Evolutionary conservation across 1,139 yeast genomes (phyloP), one percentile per base, ranked within the genome.

Genomic region (Oligophagozyma castellii): DNA sequence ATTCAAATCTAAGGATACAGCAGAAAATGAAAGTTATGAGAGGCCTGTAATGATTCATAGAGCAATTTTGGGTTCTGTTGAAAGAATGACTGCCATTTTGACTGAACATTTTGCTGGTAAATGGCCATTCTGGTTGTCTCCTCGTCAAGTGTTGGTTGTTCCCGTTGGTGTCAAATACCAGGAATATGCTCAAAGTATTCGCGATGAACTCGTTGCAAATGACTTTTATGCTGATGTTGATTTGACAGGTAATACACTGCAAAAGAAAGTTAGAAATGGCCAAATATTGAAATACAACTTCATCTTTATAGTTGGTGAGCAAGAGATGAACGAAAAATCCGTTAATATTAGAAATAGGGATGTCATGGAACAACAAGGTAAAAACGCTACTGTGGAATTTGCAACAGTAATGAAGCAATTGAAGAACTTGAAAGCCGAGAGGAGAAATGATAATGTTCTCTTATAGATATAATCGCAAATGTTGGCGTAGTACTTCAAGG

Each of bases 111-210:
- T 67, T 62, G 93, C 86, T 53, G 98, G 98, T 51, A 84, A 81
- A 58, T 86, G 96, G 96, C 98, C 98, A 49, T 78, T 89, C 69
- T 89, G 98, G 98, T 67, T 89, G 50, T 84, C 95, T 19, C 98
- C 98, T 50, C 79, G 96, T 67, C 98, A 89, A 62, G 67, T 84
- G 34, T 65, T 84, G 51, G 89, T 89, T 48, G 86, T 89, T 19
- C 98, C 98, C 44, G 94, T 89, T 46, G 95, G 95, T 49, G 92
- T 80, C 40, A 81, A 81, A 56, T 86, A 77, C 65, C 73, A 67
- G 51, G 93, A 75, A 40, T 89, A 89, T 51, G 96, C 95, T 28
- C 74, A 76, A 55, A 62, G 70, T 45, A 78, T 86, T 38, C 73
- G 75, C 48, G 71, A 78, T 51, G 58, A 58, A 43, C 67, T 89